phyloP scores from a whole-genome alignment of 2,329 filamentous ascomycete genomes.

The Nannizzia gypsea region DNA sequence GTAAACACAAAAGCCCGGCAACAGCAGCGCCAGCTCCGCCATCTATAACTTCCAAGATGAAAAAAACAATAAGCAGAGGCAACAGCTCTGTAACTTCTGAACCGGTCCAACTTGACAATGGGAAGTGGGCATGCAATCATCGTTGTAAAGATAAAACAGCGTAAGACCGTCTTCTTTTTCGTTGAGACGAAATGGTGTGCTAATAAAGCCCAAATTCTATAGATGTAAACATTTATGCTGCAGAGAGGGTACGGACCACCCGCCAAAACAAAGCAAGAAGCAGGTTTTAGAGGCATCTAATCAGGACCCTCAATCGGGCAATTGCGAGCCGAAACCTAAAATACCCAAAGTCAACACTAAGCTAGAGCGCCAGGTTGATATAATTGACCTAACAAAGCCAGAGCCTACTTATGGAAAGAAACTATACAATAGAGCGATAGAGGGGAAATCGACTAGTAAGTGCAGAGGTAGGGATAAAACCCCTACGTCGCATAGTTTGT shows the following conservation, averaged over 20 bases:
- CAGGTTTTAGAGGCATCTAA: neutral
- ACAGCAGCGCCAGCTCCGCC: neutral
- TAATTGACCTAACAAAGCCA: slow-evolving; percentile 12
- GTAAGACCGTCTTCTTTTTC: slow-evolving; percentile 18
- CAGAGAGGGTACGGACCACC: slow-evolving; percentile 56
- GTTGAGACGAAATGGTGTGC: slow-evolving; percentile 24
- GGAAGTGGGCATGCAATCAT: slow-evolving; percentile 65
- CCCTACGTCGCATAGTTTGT: neutral
- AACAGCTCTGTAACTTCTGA: slow-evolving; percentile 12
- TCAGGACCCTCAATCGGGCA: neutral
- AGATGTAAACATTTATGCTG: slow-evolving; percentile 64
- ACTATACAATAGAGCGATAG: slow-evolving; percentile 2
- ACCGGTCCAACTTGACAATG: slow-evolving; percentile 50
- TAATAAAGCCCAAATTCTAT: slow-evolving; percentile 10
- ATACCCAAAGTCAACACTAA: neutral
- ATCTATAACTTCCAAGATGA: slow-evolving; percentile 5
- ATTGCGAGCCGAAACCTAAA: neutral
- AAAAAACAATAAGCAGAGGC: slow-evolving; percentile 8
- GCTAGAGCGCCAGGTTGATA: slow-evolving; percentile 7
- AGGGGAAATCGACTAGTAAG: neutral
- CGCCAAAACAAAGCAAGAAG: slow-evolving; percentile 34
- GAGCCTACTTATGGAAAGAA: slow-evolving; percentile 2
- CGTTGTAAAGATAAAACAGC: slow-evolving; percentile 49
- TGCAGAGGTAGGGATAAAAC: neutral
- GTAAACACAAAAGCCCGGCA: slow-evolving; percentile 15